Evolutionary conservation across 2,329 filamentous ascomycete species (phyloP).

Genomic region (Juglanconis oblonga): DNA sequence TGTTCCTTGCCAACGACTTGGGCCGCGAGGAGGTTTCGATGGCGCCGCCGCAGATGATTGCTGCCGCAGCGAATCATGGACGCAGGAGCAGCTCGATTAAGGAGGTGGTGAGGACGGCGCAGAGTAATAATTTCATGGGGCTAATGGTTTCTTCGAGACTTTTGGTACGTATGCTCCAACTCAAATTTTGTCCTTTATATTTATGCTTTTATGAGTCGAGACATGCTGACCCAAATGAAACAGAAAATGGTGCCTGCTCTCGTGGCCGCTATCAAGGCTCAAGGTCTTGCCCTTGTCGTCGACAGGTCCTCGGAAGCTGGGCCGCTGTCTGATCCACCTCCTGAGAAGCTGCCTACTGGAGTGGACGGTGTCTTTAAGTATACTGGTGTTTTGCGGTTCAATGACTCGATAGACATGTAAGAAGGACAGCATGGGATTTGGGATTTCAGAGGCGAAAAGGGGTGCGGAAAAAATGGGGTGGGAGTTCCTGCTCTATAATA

Average conservation of each 20-base stretch:
- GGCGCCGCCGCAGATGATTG: slow-evolving; percentile 33
- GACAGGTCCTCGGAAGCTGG: slow-evolving; percentile 68
- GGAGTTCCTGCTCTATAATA: no score
- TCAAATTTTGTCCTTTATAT: not conserved
- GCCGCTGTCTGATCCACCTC: slow-evolving; percentile 48
- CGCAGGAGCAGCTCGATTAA: slow-evolving; percentile 82
- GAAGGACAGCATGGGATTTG: not conserved
- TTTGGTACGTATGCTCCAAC: slow-evolving; percentile 59
- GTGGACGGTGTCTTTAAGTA: slow-evolving; percentile 83
- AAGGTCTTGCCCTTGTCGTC: slow-evolving; percentile 86
- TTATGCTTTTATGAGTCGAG: not conserved
- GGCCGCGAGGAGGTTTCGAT: slow-evolving; percentile 56
- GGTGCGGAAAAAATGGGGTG: no score
- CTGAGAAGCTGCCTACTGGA: slow-evolving; percentile 65
- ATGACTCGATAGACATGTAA: slow-evolving; percentile 80
- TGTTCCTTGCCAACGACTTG: slow-evolving; percentile 92
- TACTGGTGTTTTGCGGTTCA: slow-evolving; percentile 88
- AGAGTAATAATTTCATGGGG: slow-evolving; percentile 98
- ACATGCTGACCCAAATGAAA: not conserved
- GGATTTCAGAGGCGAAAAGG: no score
- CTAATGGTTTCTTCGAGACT: slow-evolving; percentile 85
- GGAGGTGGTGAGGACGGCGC: slow-evolving; percentile 87
- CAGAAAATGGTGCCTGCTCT: slow-evolving; percentile 92
- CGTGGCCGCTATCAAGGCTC: slow-evolving; percentile 89
- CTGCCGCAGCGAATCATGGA: slow-evolving; percentile 51